Conservation (phyloP, 139 green algal genomes). For the Micromonas commoda region DNA sequence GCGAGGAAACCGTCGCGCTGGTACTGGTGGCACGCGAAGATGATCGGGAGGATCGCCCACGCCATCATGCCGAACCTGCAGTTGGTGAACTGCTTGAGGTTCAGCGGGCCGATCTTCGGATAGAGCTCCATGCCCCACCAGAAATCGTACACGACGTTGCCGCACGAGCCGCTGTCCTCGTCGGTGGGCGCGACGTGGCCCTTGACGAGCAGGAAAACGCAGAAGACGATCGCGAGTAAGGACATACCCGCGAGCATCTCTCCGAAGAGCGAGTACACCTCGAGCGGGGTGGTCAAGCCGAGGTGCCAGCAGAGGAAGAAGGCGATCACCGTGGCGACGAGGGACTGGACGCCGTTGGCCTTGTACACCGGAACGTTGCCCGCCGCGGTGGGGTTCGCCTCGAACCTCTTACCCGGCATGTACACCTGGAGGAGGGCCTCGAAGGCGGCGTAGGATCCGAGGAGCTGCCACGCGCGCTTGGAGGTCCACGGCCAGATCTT, state of each 20-base stretch:
- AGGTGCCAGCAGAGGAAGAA: conserved; percentile 32
- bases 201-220: conserved; percentile 57
- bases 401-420: conserved; percentile 47
- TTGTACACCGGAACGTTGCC: conserved; percentile 64
- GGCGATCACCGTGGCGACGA: conserved; percentile 38
- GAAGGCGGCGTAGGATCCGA: conserved; percentile 49
- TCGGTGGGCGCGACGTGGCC: conserved; percentile 38
- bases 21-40: conserved; percentile 54
- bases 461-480: conserved; percentile 37
- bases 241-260: conserved; percentile 58
- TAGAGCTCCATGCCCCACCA: conserved; percentile 77
- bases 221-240: conserved; percentile 53
- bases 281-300: conserved; percentile 40
- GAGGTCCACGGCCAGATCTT: conserved; percentile 35
- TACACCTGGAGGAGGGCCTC: conserved; percentile 50
- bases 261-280: conserved; percentile 59
- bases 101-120: conserved; percentile 60
- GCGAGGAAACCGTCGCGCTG: conserved; percentile 46
- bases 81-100: conserved; percentile 78
- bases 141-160: conserved; percentile 65
- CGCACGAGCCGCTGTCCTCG: conserved; percentile 49
- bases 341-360: conserved; percentile 51
- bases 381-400: conserved; percentile 52
- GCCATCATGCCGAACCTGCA: conserved; percentile 74
- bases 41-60: conserved; percentile 52